These are phyloP conservation scores for Candida yuanshanica DNA, from an alignment of 805 yeast species.

Conservation along the genomic window DNA sequence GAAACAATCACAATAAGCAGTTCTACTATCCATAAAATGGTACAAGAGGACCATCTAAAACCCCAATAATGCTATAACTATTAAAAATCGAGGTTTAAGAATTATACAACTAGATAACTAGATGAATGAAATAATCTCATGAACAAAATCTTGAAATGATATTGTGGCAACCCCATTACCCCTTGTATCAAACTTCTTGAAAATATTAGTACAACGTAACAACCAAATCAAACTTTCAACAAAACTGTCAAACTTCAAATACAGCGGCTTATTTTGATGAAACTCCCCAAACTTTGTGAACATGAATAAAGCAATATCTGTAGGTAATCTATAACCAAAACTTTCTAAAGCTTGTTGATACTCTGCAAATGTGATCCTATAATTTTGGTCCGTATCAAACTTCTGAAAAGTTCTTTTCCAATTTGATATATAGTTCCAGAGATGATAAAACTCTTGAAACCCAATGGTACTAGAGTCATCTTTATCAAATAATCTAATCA, in stretches of 20 bases:
- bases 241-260: conserved; percentile 70
- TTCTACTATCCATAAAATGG: too few species aligned
- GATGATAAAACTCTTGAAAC: conserved; percentile 57
- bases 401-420: conserved; percentile 60
- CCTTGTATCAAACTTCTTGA: conserved; percentile 70
- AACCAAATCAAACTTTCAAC: conserved; percentile 77
- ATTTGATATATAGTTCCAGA: conserved; percentile 64
- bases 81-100: too few species aligned
- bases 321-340: conserved; percentile 59
- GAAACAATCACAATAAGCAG: too few species aligned
- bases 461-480: conserved; percentile 38
- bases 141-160: conserved; percentile 60
- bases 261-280: conserved; percentile 26
- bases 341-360: conserved; percentile 55
- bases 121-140: conserved; percentile 39
- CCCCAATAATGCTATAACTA: too few species aligned
- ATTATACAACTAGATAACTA: too few species aligned
- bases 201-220: conserved; percentile 69
- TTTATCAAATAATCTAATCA: conserved; percentile 59
- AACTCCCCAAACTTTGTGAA: conserved; percentile 49
- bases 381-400: conserved; percentile 54
- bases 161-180: conserved; percentile 68
- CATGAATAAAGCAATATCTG: conserved; percentile 50
- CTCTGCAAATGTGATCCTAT: conserved; percentile 61
- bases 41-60: too few species aligned